Evolutionary conservation across 108 stramenopile species (phyloP), one percentile per base, ranked within the genome.

Genomic region (Cyclostephanos invisitatus): DNA sequence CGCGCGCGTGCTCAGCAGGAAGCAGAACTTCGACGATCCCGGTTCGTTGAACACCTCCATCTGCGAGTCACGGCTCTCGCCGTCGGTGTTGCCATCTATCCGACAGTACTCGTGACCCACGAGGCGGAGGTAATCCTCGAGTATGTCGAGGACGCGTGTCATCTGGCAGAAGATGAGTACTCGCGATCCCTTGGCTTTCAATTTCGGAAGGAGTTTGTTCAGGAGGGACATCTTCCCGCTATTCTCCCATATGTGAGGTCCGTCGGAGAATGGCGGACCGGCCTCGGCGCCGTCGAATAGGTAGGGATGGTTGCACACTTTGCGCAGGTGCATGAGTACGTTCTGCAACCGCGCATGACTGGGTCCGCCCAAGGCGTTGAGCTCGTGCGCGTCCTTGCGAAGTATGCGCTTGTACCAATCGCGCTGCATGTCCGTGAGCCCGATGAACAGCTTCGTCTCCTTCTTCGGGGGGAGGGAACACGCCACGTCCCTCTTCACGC

Each of bases 231-330:
- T 96, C 76, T 99, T 98, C 10, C 96, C 99, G 59, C 85, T 75
- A 73, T 95, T 96, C 75, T 97, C 96, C 99, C 99, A 99, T 20
- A 98, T 70, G 81, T 99, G 98, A 14, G 98, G 97, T 27, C 99
- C 99, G 62, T 99, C 96, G n/a, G 75, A 68, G 81, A 92, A 93
- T 0, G 99, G 98, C 49, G 98, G 98, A 0, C 98, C 98, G 50
- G 72, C 79, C 86, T 99, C 97, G 18, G 97, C 98, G 1, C 98
- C 97, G 73, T 97, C 93, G 83, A 99, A 99, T 8, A 99, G 89
- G 83, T 99, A 99, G 0, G 99, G 99, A 87, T 99, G 99, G 78
- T 99, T 99, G 84, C 99, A 99, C 8, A 97, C 96, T 85, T 99
- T 99, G 12, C 97, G 84, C 28, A 99, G 92, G 67, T 95, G 94